Evolutionary conservation across 2,329 filamentous ascomycete genomes (phyloP), one percentile per base, ranked within the genome.

Genomic region (Canariomyces notabilis): DNA sequence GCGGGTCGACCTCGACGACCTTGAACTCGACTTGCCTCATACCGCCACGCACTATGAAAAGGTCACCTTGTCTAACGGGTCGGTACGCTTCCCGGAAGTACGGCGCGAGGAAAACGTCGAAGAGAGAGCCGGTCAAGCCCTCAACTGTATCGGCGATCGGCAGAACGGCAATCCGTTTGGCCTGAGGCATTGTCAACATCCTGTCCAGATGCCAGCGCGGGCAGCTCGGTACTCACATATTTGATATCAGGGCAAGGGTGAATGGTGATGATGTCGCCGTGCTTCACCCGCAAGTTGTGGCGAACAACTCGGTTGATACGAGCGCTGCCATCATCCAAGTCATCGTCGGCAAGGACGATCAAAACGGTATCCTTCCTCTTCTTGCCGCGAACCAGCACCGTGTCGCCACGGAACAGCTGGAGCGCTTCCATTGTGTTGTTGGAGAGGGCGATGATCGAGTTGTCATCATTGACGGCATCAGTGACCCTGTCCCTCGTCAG

Each of bases 1-100:
- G 93, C 37, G 93, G 90, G 62, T 98, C 93, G 39, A 98, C 90
- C 73, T 98, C 93, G 38, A 98, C 91, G 34, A 98, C 91, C 79
- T 98, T 98, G 77, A 98, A 98, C 67, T 98, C 93, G 29, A 98
- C 93, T 71, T 96, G 91, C 68, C 93, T 84, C 93, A 98, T 98
- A 66, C 90, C 91, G 72, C 91, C 93, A 63, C 93, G 86, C 52
- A 93, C 89, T 67, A 90, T 96, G 79, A 98, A 98, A 48, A 96
- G 81, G 65, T 98, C 93, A 61, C 93, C 93, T 77, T 97, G 93
- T 67, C 90, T 85, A 52, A 98, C 89, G 46, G 93, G 93, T 67
- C 93, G 82, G 77, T 98, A 98, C 55, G 93, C 91, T 79, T 98
- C 93, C 62, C 91, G 89, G 85, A 98, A 98, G 76, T 98, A 98